Percentiles rank a stretch among this genome's conserved stretches.
Conservation (phyloP, 1,284 basidiomycete species). For the Cryptococcus amylolentus region DNA sequence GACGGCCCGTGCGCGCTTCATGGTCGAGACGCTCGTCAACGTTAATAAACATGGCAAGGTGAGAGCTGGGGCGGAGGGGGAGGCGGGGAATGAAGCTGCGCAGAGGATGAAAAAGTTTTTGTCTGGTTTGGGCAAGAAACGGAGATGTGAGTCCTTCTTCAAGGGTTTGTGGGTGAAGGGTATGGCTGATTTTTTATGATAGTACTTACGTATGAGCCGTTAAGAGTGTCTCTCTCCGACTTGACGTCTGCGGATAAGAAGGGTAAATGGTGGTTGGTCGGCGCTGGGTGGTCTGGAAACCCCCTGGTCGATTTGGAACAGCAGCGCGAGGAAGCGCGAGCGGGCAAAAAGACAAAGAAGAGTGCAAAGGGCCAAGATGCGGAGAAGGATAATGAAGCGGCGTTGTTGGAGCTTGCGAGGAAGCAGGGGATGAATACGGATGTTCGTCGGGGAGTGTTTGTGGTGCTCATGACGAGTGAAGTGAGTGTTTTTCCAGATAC, state of each 20-base stretch:
- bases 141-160: slow-evolving; percentile 57
- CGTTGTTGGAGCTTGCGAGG: slow-evolving; percentile 72
- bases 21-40: slow-evolving; percentile 85
- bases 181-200: neutral
- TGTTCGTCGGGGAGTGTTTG: slow-evolving; percentile 82
- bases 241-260: slow-evolving; percentile 76
- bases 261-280: slow-evolving; percentile 99
- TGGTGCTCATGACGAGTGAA: slow-evolving; percentile 89
- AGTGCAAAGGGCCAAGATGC: slow-evolving; percentile 6
- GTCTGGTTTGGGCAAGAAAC: slow-evolving; percentile 67
- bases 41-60: slow-evolving; percentile 80
- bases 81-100: slow-evolving; percentile 65
- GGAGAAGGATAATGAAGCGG: slow-evolving; percentile 48
- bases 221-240: slow-evolving; percentile 80
- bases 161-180: neutral
- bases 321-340: slow-evolving; percentile 43
- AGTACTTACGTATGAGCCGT: slow-evolving; percentile 78
- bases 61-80: slow-evolving; percentile 59
- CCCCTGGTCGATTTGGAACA: slow-evolving; percentile 64
- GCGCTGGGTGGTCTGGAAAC: slow-evolving; percentile 92
- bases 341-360: slow-evolving; percentile 20
- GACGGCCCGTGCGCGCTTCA: slow-evolving; percentile 71
- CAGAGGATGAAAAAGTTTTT: slow-evolving; percentile 74
- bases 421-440: slow-evolving; percentile 99
- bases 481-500: slow-evolving; percentile 53